Conservation (phyloP, 225 moss, liverwort and hornwort genomes). For the Polytrichum formosum region DNA sequence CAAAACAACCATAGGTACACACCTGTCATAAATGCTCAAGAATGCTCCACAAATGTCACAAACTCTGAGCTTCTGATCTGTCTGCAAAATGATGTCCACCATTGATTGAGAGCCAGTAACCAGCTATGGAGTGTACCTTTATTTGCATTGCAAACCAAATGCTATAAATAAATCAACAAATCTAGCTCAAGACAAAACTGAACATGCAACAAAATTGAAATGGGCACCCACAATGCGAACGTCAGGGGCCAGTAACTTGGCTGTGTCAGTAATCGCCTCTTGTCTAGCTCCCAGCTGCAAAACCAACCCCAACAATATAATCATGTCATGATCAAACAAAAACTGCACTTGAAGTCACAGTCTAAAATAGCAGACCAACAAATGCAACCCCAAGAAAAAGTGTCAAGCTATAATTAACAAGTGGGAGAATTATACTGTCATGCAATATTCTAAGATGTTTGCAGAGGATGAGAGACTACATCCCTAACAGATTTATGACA, state of each 20-base stretch:
- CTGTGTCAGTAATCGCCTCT: slow-evolving; percentile 61
- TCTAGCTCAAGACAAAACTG: not conserved
- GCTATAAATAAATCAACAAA: not conserved
- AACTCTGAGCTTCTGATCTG: slow-evolving; percentile 96
- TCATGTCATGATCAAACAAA: not conserved
- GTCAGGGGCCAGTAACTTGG: slow-evolving; percentile 80
- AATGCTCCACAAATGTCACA: slow-evolving; percentile 99
- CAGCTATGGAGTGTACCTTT: slow-evolving; percentile 5
- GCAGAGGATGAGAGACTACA: no score
- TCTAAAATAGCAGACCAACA: no score
- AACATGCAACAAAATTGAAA: not conserved
- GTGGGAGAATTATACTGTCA: no score
- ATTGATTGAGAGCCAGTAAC: not conserved
- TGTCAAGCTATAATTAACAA: no score
- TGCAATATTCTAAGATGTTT: no score
- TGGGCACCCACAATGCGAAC: slow-evolving; percentile 75
- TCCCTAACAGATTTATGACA: no score
- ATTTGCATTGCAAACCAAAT: no score
- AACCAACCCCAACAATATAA: not conserved
- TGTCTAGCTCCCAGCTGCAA: slow-evolving; percentile 79
- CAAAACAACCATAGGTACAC: slow-evolving; percentile 12
- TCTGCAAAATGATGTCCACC: slow-evolving; percentile 43
- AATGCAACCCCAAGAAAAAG: not conserved
- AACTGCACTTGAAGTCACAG: not conserved
- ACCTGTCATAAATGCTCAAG: slow-evolving; percentile 99